Base-by-base conservation (phyloP, 2,329 filamentous ascomycete genomes). In the Diaporthe citri region DNA sequence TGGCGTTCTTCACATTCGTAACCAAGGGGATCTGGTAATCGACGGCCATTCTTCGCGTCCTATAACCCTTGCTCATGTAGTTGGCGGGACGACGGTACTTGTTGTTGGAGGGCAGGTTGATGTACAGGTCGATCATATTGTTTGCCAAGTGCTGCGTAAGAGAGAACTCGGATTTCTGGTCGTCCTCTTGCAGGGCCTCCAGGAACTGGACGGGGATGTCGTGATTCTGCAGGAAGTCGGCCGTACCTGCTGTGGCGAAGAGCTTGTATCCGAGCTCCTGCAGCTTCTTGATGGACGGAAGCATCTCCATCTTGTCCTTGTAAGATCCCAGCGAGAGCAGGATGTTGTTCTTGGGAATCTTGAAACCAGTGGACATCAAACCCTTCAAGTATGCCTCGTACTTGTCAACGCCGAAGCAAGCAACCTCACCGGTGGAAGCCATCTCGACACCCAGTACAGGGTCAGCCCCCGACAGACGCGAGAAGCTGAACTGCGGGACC, bases 401-500 rank as follows among this genome's bases (percentile, higher is more conserved):
- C 86, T 98, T 98, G 85, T 98, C 95, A 77, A 92, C 90, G 82
- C 97, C 97, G 81, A 99, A 99, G 82, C 94, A 98, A 79, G 97
- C 97, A 79, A 99, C 97, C 85, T 99, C 97, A 84, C 97, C 97
- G 76, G 97, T 99, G 6, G 97, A 98, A 25, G 97, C 97, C 97
- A 99, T 99, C 86, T 99, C 97, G 9, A 99, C 97, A 86, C 97
- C 97, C 76, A 98, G 90, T 59, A 99, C 96, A 22, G 97, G 97
- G 83, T 99, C 97, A 7, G 97, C 97, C 60, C 97, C 97, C 48
- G 96, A 97, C 22, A 99, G 91, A 82, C 97, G 94, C 36, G 97
- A 98, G 92, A 99, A 99, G 78, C 95, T 98, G 90, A 99, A 99
- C 84, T 99, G 97, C 2, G 97, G 97, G 46, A 98, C 97, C 88